A percentile compares a stretch with the other conserved stretches of the same genome.
Evolutionary conservation across 1,139 yeast genomes (phyloP).

Genomic region (Pichia sp.): DNA sequence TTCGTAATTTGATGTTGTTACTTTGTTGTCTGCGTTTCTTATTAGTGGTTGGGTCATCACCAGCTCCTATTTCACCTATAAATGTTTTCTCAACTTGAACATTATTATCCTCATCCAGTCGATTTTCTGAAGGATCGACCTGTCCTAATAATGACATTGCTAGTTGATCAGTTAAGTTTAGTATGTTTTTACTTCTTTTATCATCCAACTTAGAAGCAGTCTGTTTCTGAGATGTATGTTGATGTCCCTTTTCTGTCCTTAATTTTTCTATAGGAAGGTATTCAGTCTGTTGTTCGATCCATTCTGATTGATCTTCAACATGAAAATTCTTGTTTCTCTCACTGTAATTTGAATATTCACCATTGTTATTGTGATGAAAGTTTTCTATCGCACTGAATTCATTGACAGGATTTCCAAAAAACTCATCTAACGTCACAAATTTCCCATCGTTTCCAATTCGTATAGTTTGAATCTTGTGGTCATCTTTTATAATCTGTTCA

Average conservation of each 20-base stretch:
- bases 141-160: conserved; percentile 20
- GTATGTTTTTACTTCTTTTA: conserved; percentile 7
- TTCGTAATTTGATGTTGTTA: conserved; percentile 5
- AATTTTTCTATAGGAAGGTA: neutral
- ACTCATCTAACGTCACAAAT: conserved; percentile 26
- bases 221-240: neutral
- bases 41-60: conserved; percentile 3
- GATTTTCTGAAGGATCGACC: conserved; percentile 6
- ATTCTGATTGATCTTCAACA: neutral
- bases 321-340: neutral
- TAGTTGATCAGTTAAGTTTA: conserved; percentile 15
- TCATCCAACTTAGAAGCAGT: neutral
- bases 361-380: neutral
- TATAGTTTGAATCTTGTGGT: conserved; percentile 27
- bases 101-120: neutral
- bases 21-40: conserved; percentile 6
- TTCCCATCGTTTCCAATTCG: conserved; percentile 24
- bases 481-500: conserved; percentile 28
- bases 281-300: neutral
- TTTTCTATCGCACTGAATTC: conserved; percentile 8
- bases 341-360: neutral
- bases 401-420: conserved; percentile 11
- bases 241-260: neutral
- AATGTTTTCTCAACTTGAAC: conserved; percentile 12
- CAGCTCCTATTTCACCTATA: conserved; percentile 2